Base-by-base conservation (phyloP, 805 yeast species). In the Brettanomyces naardenensis region DNA sequence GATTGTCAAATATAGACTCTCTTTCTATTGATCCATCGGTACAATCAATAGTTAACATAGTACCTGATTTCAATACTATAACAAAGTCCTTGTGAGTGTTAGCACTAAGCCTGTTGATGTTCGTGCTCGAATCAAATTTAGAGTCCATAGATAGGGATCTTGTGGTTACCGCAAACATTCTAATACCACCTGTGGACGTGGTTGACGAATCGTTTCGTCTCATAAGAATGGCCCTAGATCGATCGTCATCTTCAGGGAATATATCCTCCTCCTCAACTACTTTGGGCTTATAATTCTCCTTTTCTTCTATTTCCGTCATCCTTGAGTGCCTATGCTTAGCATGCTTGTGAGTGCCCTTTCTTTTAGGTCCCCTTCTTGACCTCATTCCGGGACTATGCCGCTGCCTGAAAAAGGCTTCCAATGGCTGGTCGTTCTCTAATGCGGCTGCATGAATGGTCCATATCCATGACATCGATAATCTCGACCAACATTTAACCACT, bases 381-480 rank as follows among this genome's bases (percentile, higher is more conserved):
- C 37, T 19, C 19, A 6, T 21, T 6, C 36, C 36, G 6, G 35
- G 28, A 7, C 60, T 62, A 0, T 82, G 75, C 41, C 64, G 69
- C 39, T 64, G 69, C 42, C 88, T 65, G 59, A 78, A 80, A 48
- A 78, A 80, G 0, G 79, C 59, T 40, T 75, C 82, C 35, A 78
- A 56, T 5, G 78, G 73, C 5, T 55, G 54, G 36, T 41, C 44
- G 30, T 51, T 50, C 5, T 56, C 59, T 23, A 69, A 59, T 23
- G 61, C 67, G 3, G 67, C 63, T 20, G 71, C 44, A 18, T 62
- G 54, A 19, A 67, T 50, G 35, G 70, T 67, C 84, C 85, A 80
- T n/a, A 66, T 55, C 67, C 77, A 78, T 2, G 66, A 56, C 68
- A 71, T 68, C 3, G 69, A 48, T 5, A 61, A 50, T 41, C 87